A percentile compares a stretch with the other conserved stretches of the same genome.
These are phyloP conservation scores for Carnegiea gigantea DNA, from an alignment of 179 eudicot species.

Conservation along the genomic window DNA sequence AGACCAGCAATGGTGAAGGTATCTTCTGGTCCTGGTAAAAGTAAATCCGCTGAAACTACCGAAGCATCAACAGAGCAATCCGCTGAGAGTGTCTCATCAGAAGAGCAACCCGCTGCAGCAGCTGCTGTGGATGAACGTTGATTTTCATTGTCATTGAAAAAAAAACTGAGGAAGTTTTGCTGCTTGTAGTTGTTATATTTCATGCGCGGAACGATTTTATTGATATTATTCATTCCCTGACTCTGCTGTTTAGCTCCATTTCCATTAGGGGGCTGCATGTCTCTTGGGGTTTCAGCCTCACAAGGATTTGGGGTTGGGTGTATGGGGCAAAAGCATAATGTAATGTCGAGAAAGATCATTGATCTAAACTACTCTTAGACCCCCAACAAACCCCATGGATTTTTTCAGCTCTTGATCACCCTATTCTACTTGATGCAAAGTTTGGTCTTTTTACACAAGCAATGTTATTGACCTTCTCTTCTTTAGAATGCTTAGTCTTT, in stretches of 20 bases:
- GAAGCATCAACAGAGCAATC: slow-evolving; percentile 34
- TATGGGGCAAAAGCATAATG: background rate
- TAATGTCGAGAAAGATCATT: background rate
- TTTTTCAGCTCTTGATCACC: background rate
- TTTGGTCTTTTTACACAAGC: no score
- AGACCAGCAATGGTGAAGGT: slow-evolving; percentile 95
- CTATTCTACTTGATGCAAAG: no score
- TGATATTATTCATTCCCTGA: background rate
- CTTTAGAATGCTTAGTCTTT: no score
- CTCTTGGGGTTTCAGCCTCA: background rate
- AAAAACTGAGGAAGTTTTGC: slow-evolving; percentile 8
- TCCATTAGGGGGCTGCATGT: background rate
- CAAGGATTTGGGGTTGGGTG: background rate
- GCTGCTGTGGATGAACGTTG: slow-evolving; percentile 35
- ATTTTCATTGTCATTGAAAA: no score
- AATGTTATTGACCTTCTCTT: no score
- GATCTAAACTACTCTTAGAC: background rate
- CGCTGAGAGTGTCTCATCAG: background rate
- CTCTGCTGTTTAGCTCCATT: background rate
- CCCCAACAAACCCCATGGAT: background rate
- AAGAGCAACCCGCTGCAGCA: slow-evolving; percentile 44
- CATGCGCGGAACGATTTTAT: background rate
- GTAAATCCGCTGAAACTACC: slow-evolving; percentile 28
- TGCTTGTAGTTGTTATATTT: background rate
- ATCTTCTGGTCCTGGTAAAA: slow-evolving; percentile 76